A percentile compares a stretch with the other conserved stretches of the same genome.
These are phyloP conservation scores for Spinacia oleracea DNA, from an alignment of 179 eudicot species.

Conservation along the genomic window DNA sequence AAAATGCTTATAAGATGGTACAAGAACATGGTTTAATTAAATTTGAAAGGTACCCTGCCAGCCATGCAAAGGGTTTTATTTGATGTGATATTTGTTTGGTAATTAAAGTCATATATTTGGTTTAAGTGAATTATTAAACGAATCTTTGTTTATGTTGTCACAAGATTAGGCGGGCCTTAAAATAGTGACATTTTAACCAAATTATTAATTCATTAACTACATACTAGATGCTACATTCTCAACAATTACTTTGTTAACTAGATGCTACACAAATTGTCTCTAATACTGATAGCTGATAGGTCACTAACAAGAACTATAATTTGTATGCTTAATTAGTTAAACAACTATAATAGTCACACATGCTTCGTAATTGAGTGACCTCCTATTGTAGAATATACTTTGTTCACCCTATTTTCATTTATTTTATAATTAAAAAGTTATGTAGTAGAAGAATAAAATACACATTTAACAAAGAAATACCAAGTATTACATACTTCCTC, in stretches of 20 bases:
- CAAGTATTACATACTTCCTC: too few species aligned
- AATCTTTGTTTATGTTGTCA: constrained; percentile 19
- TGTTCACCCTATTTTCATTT: too few species aligned
- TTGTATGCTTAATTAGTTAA: neutral
- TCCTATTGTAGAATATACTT: neutral
- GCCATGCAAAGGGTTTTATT: neutral
- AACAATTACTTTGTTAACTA: too few species aligned
- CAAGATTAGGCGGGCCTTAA: constrained; percentile 20
- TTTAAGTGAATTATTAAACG: neutral
- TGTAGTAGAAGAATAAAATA: too few species aligned
- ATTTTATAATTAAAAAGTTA: too few species aligned
- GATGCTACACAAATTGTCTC: too few species aligned
- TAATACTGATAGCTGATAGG: too few species aligned
- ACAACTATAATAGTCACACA: neutral
- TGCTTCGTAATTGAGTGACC: neutral
- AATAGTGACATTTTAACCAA: constrained; percentile 25
- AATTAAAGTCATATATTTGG: neutral
- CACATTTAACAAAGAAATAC: too few species aligned
- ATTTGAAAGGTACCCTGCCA: neutral
- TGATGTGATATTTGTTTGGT: neutral
- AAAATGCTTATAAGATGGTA: too few species aligned
- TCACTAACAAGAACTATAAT: neutral
- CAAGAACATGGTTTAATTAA: neutral
- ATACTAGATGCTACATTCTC: neutral
- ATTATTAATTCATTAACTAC: neutral